phyloP scores from a whole-genome alignment of 164 flowering plant genomes.

The Berberis vulgaris region DNA sequence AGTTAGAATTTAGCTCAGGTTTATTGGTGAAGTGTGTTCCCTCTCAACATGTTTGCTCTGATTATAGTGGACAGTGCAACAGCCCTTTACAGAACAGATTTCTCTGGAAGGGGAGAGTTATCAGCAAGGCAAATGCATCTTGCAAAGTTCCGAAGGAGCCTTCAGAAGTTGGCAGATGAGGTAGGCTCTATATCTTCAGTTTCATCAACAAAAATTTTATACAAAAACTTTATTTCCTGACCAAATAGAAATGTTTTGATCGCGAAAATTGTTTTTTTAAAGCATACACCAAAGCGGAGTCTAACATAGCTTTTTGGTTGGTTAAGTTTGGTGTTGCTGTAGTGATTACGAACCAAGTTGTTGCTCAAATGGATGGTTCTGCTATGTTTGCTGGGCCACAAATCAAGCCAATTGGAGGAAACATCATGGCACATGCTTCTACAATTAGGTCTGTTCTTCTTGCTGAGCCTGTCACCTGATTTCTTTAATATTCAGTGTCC shows the following conservation, averaged over 20 bases:
- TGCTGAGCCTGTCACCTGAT: neutral
- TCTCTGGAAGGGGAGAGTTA: constrained; percentile 90
- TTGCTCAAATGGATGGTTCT: constrained; percentile 95
- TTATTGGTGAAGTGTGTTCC: neutral
- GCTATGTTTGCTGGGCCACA: constrained; percentile 94
- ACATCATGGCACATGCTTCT: constrained; percentile 98
- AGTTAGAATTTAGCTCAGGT: neutral
- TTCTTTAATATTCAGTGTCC: neutral
- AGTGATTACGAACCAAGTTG: constrained; percentile 98
- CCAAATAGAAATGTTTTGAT: neutral
- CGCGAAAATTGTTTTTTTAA: neutral
- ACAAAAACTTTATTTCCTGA: neutral
- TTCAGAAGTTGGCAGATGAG: constrained; percentile 97
- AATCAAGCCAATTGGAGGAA: constrained; percentile 93
- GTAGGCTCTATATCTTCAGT: constrained; percentile 18
- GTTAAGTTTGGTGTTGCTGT: constrained; percentile 89
- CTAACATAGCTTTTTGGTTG: constrained; percentile 8
- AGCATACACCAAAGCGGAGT: neutral
- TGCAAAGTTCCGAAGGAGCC: constrained; percentile 37
- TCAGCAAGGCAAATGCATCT: constrained; percentile 87
- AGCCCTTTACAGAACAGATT: constrained; percentile 19
- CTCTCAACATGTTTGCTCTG: constrained; percentile 6
- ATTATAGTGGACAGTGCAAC: constrained; percentile 9
- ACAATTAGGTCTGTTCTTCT: constrained; percentile 64
- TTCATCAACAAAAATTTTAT: neutral